Evolutionary conservation across 1,284 basidiomycete genomes (phyloP), one percentile per base, ranked within the genome.

Genomic region (Papiliotrema terrestris): DNA sequence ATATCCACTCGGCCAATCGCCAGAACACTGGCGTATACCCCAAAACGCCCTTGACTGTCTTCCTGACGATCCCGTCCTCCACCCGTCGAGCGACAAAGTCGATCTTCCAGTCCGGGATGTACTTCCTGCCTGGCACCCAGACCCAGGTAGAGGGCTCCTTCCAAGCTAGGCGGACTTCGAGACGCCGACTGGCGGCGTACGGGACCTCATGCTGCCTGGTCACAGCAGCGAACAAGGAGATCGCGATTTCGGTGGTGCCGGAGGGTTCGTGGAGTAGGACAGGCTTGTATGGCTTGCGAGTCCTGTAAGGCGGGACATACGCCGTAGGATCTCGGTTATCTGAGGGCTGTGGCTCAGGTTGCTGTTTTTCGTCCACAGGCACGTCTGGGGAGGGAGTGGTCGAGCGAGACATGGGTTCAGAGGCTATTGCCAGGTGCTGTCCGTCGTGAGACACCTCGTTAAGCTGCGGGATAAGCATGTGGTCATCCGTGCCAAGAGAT

Each of bases 101-200:
- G 36, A 54, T 19, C 15, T 23, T 26, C 52, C 52, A 54, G 15
- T 46, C 45, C 17, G 52, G 52, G 6, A 54, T 35, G 36, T 41
- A 54, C 20, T 42, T 48, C 37, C 52, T 47, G n/a, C 52, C 52
- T 17, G 52, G 52, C 3, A 54, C 37, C 52, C 52, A 54, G 15
- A 9, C 36, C 22, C 8, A 41, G 15, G 8, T 41, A 20, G 38
- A 4, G 5, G 48, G 48, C 15, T 50, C 48, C 17, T 26, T 50
- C 48, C 48, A 50, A 11, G 48, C 38, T 8, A 50, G 19, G 19
- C 35, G 36, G 6, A 41, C 15, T 11, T 39, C 23, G 8, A 50
- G 13, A 15, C 48, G 35, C 9, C 48, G 35, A 19, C 17, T 17
- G 8, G 35, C 5, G 8, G 35, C 8, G 20, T 29, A 50, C 8